Percentiles rank a stretch among this genome's conserved stretches.
Conservation (phyloP, 495 filamentous ascomycete genomes). For the Lasiosphaeria hispida region DNA sequence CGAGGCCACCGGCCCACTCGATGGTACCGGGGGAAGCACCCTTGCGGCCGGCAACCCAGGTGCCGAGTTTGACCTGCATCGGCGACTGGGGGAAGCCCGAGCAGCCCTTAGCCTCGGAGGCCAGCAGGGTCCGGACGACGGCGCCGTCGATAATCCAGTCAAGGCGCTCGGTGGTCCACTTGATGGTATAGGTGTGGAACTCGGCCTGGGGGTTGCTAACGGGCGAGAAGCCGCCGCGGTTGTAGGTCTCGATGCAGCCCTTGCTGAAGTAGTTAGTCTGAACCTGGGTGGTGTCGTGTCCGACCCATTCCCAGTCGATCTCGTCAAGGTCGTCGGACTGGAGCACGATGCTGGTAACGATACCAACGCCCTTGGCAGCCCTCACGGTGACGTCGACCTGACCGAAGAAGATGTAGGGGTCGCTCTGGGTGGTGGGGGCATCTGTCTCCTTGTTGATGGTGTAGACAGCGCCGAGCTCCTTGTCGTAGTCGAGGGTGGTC, state of each 20-base stretch:
- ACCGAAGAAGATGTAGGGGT: conserved; percentile 79
- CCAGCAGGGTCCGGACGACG: conserved; percentile 66
- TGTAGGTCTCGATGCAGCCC: conserved; percentile 71
- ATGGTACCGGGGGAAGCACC: conserved; percentile 71
- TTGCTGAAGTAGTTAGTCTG: conserved; percentile 96
- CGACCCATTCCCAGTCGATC: conserved; percentile 90
- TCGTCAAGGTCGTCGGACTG: conserved; percentile 92
- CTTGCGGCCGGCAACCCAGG: conserved; percentile 80
- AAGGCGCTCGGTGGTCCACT: conserved; percentile 74
- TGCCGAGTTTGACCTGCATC: conserved; percentile 80
- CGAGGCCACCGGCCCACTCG: conserved; percentile 80
- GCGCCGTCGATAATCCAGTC: conserved; percentile 80
- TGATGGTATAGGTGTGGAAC: conserved; percentile 84
- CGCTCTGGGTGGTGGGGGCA: conserved; percentile 68
- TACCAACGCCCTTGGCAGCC: conserved; percentile 63
- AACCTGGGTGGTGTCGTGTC: conserved; percentile 59
- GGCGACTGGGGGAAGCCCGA: conserved; percentile 86
- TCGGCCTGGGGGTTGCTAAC: conserved; percentile 59
- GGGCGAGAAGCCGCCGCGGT: conserved; percentile 67
- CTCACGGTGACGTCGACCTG: conserved; percentile 64
- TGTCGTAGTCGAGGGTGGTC: conserved; percentile 60
- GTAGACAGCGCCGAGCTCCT: conserved; percentile 69
- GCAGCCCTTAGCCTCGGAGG: conserved; percentile 55
- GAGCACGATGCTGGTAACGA: conserved; percentile 83
- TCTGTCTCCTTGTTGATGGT: conserved; percentile 72